These are phyloP conservation scores for Geotrichum carabidarum DNA, from an alignment of 1,139 yeast genomes.

Conservation along the genomic window DNA sequence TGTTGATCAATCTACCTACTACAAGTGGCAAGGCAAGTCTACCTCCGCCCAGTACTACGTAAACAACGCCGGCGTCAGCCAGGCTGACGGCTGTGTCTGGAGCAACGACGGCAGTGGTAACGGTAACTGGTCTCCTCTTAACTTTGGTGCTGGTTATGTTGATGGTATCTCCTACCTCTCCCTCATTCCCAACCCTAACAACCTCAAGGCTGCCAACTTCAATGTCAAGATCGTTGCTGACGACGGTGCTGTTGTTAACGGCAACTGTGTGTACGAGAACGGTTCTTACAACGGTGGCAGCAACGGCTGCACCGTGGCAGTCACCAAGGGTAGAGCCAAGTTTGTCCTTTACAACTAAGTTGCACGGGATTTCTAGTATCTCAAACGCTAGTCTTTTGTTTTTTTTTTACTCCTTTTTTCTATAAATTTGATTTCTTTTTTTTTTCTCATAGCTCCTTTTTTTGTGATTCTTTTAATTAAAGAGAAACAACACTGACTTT, in stretches of 20 bases:
- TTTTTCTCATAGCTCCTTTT: neutral
- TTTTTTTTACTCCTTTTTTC: neutral
- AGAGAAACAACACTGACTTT: too few relatives aligned
- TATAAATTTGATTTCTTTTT: neutral
- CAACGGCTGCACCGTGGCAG: slow-evolving; percentile 93
- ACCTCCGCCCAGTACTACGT: slow-evolving; percentile 97
- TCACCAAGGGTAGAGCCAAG: slow-evolving; percentile 73
- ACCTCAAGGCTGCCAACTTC: slow-evolving; percentile 65
- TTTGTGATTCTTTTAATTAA: neutral
- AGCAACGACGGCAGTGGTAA: slow-evolving; percentile 71
- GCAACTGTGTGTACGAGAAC: slow-evolving; percentile 73
- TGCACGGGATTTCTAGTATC: neutral
- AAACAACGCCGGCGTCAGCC: slow-evolving; percentile 89
- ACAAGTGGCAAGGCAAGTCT: slow-evolving; percentile 70
- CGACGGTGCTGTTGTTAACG: slow-evolving; percentile 59
- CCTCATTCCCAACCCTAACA: slow-evolving; percentile 93
- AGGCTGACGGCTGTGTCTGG: slow-evolving; percentile 91
- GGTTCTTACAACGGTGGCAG: slow-evolving; percentile 69
- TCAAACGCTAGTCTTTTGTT: neutral
- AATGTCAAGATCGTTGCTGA: slow-evolving; percentile 78
- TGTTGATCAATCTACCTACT: slow-evolving; percentile 72
- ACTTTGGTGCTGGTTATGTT: slow-evolving; percentile 86
- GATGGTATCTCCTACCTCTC: slow-evolving; percentile 80
- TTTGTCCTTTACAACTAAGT: slow-evolving; percentile 52
- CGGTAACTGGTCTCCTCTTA: slow-evolving; percentile 98